Percentiles rank a stretch among this genome's conserved stretches.
phyloP scores from a whole-genome alignment of 2,329 filamentous ascomycete genomes.

The Aureobasidium subglaciale region DNA sequence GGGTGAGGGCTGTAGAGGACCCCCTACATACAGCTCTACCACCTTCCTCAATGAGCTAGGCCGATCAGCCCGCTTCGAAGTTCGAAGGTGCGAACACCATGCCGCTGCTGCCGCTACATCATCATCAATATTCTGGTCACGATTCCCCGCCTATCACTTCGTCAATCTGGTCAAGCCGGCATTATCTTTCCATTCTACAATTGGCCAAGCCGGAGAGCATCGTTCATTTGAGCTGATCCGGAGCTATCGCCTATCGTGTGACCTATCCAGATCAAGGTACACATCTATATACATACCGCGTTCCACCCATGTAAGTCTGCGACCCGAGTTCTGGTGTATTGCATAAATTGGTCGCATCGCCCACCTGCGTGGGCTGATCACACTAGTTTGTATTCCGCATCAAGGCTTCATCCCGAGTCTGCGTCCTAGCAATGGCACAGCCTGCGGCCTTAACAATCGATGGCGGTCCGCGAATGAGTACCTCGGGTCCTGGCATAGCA shows the following conservation, averaged over 20 bases:
- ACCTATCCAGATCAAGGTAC: background rate
- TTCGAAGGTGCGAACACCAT: background rate
- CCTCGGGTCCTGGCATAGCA: background rate
- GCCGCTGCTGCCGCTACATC: background rate
- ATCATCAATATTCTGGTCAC: background rate
- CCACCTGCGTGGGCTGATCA: background rate
- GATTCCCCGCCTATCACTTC: background rate
- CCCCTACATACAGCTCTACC: background rate
- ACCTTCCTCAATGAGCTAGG: background rate
- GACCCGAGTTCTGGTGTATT: background rate
- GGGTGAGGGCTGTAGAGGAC: background rate
- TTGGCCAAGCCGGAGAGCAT: background rate
- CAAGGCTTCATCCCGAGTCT: background rate
- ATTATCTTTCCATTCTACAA: background rate
- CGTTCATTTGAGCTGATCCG: background rate
- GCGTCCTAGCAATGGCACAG: background rate
- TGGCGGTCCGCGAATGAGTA: constrained; percentile 7
- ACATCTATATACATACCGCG: background rate
- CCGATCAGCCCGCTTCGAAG: background rate
- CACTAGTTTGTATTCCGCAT: background rate
- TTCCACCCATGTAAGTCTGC: background rate
- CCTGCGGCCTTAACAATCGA: constrained; percentile 9
- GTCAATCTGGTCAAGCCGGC: background rate
- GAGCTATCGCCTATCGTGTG: background rate
- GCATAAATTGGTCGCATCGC: background rate